A percentile compares a stretch with the other conserved stretches of the same genome.
phyloP scores from a whole-genome alignment of 2,329 filamentous ascomycete species.

The Sporothrix sp. region DNA sequence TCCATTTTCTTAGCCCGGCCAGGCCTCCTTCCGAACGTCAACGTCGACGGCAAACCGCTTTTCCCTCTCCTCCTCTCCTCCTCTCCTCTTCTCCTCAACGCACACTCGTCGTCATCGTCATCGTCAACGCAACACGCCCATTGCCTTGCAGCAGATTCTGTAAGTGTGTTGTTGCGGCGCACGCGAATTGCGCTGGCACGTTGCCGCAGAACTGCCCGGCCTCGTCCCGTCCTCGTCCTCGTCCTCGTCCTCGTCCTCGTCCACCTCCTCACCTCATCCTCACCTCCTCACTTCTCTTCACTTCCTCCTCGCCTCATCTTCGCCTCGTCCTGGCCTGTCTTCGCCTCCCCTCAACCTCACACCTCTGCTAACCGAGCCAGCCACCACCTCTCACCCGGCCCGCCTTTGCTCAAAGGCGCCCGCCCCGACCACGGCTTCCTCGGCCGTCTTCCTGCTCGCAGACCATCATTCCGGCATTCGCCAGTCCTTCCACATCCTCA shows the following conservation, averaged over 20 bases:
- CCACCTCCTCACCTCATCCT: background rate
- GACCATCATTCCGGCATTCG: slow-evolving; percentile 61
- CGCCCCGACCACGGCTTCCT: slow-evolving; percentile 48
- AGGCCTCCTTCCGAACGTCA: background rate
- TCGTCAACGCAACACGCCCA: no score
- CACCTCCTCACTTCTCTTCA: background rate
- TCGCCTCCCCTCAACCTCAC: background rate
- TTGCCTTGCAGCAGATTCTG: no score
- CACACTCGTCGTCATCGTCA: no score
- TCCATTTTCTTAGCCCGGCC: background rate
- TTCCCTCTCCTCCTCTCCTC: background rate
- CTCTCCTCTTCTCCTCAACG: no score
- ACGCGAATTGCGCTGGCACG: no score
- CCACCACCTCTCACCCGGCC: background rate
- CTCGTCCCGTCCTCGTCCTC: background rate
- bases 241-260: background rate
- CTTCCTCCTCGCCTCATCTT: background rate
- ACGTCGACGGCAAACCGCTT: background rate
- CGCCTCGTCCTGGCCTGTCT: background rate
- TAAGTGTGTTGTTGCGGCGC: no score
- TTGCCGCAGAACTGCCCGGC: no score
- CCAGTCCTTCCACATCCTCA: slow-evolving; percentile 57
- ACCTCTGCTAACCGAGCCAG: background rate
- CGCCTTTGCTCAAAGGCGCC: slow-evolving; percentile 64
- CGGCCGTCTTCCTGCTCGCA: slow-evolving; percentile 52